Conservation (phyloP, 805 yeast species). For the Saturnispora zaruensis region DNA sequence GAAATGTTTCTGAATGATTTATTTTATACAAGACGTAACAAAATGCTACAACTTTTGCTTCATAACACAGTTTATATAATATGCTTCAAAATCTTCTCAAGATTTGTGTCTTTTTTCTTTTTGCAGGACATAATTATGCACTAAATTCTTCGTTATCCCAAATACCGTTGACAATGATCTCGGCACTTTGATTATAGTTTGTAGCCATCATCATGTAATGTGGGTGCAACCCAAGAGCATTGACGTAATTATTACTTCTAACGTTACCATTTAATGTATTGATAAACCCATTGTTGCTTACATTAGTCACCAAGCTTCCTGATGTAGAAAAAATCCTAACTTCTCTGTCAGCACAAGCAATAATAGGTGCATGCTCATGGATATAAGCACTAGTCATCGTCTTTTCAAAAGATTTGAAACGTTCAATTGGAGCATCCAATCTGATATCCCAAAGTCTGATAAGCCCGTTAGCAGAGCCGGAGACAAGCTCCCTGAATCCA, state of each 20-base stretch:
- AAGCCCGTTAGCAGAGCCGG: slow-evolving; percentile 75
- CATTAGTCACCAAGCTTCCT: slow-evolving; percentile 61
- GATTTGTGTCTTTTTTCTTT: not conserved
- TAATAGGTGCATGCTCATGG: slow-evolving; percentile 95
- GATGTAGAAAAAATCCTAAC: slow-evolving; percentile 79
- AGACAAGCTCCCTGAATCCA: slow-evolving; percentile 80
- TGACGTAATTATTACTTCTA: slow-evolving; percentile 45
- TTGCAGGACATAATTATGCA: not conserved
- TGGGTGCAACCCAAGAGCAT: slow-evolving; percentile 75
- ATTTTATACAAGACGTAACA: not conserved
- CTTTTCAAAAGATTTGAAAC: slow-evolving; percentile 46
- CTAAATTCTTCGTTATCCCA: slow-evolving; percentile 22
- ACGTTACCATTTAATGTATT: slow-evolving; percentile 38
- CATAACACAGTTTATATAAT: not conserved
- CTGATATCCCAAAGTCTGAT: slow-evolving; percentile 91
- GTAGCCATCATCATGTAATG: slow-evolving; percentile 92
- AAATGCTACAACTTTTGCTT: not conserved
- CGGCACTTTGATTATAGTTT: slow-evolving; percentile 68
- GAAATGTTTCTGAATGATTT: not conserved
- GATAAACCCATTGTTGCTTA: slow-evolving; percentile 32
- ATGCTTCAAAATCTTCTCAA: not conserved
- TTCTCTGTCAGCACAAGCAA: slow-evolving; percentile 77
- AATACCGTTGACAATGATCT: slow-evolving; percentile 54
- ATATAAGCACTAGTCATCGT: slow-evolving; percentile 63
- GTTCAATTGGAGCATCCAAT: slow-evolving; percentile 55